Conservation (phyloP, 257 asterid genomes). For the Pogostemon cablin region DNA sequence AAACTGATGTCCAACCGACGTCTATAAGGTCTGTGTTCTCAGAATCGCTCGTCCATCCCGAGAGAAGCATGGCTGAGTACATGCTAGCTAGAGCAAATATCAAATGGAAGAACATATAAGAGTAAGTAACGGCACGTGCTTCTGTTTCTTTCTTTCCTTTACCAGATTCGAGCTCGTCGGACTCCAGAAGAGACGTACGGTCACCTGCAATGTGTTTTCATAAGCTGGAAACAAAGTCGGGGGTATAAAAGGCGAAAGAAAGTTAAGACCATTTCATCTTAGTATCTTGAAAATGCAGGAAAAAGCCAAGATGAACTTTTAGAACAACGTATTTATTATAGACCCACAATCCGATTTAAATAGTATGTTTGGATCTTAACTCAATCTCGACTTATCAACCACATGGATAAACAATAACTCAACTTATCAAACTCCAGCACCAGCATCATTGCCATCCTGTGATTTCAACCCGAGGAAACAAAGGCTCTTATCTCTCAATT, state of each 20-base stretch:
- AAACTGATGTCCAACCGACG: constrained; percentile 89
- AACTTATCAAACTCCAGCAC: too few relatives aligned
- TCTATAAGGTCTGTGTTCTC: constrained; percentile 75
- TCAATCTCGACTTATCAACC: not conserved
- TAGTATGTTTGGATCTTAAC: not conserved
- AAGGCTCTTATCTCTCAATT: not conserved
- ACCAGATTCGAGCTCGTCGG: constrained; percentile 77
- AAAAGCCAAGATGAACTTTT: too few relatives aligned
- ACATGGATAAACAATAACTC: too few relatives aligned
- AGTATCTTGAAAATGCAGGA: too few relatives aligned
- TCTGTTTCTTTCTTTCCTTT: constrained; percentile 55
- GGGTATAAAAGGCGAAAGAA: too few relatives aligned
- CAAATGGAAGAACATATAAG: constrained; percentile 90
- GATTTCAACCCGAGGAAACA: not conserved
- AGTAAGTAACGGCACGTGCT: constrained; percentile 77
- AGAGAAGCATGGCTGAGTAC: constrained; percentile 98
- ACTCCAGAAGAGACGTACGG: constrained; percentile 63
- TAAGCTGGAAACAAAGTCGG: not conserved
- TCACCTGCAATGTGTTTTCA: constrained; percentile 50
- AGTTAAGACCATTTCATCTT: too few relatives aligned
- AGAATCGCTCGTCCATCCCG: constrained; percentile 88
- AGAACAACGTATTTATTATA: too few relatives aligned
- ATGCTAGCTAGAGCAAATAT: constrained; percentile 96
- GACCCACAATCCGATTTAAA: too few relatives aligned
- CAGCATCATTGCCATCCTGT: not conserved